Evolutionary conservation across 1,284 basidiomycete genomes (phyloP).

Genomic region (Peniophora sp.): DNA sequence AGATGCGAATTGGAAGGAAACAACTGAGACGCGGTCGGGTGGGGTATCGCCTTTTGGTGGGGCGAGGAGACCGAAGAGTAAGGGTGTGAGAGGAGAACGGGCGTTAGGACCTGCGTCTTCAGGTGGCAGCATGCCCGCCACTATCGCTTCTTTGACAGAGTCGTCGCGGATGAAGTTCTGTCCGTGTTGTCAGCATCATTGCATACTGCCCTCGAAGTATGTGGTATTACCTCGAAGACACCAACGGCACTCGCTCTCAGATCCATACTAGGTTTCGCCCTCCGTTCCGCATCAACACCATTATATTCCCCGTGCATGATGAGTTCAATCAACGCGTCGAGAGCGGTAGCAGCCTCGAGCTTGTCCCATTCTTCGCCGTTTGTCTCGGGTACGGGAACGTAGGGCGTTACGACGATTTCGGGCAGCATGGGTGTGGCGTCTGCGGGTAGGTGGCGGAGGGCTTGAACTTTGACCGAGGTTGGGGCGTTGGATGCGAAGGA

Average conservation of each 20-base stretch:
- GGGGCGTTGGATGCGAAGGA: constrained; percentile 91
- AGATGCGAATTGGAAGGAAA: constrained; percentile 60
- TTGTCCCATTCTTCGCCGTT: constrained; percentile 87
- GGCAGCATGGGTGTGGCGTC: constrained; percentile 55
- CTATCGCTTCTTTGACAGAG: constrained; percentile 54
- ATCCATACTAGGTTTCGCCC: constrained; percentile 54
- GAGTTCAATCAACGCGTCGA: constrained; percentile 70
- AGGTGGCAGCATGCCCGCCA: constrained; percentile 58
- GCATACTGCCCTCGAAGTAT: neutral
- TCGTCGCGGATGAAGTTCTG: constrained; percentile 72
- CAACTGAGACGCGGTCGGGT: constrained; percentile 42
- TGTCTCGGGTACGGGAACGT: constrained; percentile 76
- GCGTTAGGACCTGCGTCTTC: constrained; percentile 33
- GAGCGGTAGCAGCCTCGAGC: constrained; percentile 63
- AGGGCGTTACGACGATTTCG: constrained; percentile 61
- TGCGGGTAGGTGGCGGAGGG: constrained; percentile 47
- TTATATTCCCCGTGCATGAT: constrained; percentile 76
- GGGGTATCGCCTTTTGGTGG: constrained; percentile 43
- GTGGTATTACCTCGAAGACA: constrained; percentile 59
- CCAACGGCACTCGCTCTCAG: constrained; percentile 53
- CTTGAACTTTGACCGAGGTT: constrained; percentile 78
- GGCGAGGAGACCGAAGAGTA: constrained; percentile 55
- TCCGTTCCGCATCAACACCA: constrained; percentile 46
- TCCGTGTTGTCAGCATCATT: neutral
- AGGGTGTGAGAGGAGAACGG: constrained; percentile 45